Evolutionary conservation across 192 early-diverging fungal genomes (phyloP), one percentile per base, ranked within the genome.

Genomic region (Backusella australiensis): DNA sequence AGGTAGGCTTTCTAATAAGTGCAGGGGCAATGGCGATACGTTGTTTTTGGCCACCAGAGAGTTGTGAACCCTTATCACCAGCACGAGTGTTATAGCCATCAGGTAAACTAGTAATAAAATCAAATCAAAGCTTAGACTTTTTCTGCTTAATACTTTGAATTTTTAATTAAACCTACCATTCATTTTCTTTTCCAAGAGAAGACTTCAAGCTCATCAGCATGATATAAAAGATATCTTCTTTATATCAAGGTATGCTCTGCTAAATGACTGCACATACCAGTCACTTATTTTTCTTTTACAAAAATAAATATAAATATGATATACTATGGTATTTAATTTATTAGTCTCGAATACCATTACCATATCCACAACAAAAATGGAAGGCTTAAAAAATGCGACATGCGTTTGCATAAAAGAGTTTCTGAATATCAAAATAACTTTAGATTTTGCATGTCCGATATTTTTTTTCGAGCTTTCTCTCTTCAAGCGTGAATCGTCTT

Each of bases 1-100:
- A 74, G 71, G 90, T 89, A 41, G 95, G 94, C 70, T 93, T 88
- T 66, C 94, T 90, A 44, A 97, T 90, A 21, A 97, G 79, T 0
- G 95, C 94, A 34, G 94, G 88, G 0, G 94, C 94, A 88, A 94
- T 94, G 4, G 91, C 94, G 52, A 97, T 87, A 29, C 96, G 88
- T 69, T 93, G 91, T 73, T 93, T 93, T 74, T 91, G 90, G 19
- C 91, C 91, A 44, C 90, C 90, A 65, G 82, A 84, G 11, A 89
- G 75, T 72, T 85, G 87, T 42, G 77, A 81, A 11, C 91, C 93
- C 74, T 86, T 86, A 75, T 92, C 90, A 35, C 93, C 93, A 23
- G 91, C 90, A 0, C 75, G 75, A 34, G 93, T 94, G 36, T 87
- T 80, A 72, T 91, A 92, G 34, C 87, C 87, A 49, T 91, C 80